Evolutionary conservation across 2,329 filamentous ascomycete genomes (phyloP).

Genomic region (Diaporthe capsici): DNA sequence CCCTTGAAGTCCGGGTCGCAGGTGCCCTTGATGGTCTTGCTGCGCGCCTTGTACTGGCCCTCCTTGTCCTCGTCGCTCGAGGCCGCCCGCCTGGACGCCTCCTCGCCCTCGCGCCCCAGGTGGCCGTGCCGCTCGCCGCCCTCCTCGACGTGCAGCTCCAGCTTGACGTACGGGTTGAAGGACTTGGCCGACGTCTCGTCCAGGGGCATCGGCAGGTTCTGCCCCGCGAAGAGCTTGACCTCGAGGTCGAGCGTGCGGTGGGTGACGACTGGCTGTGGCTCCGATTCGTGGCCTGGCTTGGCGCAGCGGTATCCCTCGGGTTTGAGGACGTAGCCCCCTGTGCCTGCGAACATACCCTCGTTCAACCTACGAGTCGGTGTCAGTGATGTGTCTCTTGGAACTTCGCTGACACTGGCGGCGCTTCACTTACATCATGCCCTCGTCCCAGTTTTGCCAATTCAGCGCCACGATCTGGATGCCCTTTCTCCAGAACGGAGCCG

Average conservation of each 20-base stretch:
- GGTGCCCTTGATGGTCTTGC: conserved; percentile 69
- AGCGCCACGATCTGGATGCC: conserved; percentile 92
- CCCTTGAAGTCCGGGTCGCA: conserved; percentile 72
- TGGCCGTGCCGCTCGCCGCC: conserved; percentile 58
- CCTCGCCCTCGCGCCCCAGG: conserved; percentile 30
- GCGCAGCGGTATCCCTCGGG: conserved; percentile 69
- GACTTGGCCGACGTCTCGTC: conserved; percentile 64
- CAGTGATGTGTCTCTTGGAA: not conserved
- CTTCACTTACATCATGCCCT: conserved; percentile 81
- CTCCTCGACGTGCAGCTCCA: conserved; percentile 87
- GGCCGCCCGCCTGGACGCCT: conserved; percentile 32
- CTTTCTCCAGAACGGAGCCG: conserved; percentile 86
- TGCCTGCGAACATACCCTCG: conserved; percentile 89
- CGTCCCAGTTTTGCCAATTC: conserved; percentile 94
- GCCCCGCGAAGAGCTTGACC: conserved; percentile 82
- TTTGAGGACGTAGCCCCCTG: conserved; percentile 89
- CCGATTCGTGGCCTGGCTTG: conserved; percentile 35
- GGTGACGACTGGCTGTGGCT: conserved; percentile 59
- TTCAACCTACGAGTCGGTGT: conserved; percentile 67
- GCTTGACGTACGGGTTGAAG: conserved; percentile 86
- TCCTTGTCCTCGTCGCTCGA: conserved; percentile 67
- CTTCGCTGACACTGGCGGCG: too few relatives aligned
- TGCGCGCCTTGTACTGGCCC: conserved; percentile 67
- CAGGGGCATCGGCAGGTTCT: conserved; percentile 78
- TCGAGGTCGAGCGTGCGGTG: conserved; percentile 76